Percentiles rank a stretch among this genome's conserved stretches.
phyloP scores from a whole-genome alignment of 495 filamentous ascomycete species.

The Cenococcum geophilum region DNA sequence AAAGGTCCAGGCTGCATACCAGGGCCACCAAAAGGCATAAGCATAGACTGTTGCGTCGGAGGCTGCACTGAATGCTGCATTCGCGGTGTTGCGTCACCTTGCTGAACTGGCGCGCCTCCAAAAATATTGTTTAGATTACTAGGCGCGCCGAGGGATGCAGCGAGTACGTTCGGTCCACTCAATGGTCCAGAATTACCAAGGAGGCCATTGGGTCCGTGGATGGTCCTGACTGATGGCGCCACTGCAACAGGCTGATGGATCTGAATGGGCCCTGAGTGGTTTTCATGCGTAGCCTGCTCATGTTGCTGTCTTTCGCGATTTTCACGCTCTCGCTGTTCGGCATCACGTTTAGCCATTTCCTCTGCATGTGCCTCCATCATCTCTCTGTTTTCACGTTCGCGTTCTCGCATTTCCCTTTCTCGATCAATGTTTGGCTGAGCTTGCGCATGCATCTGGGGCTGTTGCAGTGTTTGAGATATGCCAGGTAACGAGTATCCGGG shows the following conservation, averaged over 20 bases:
- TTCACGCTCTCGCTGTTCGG: conserved; percentile 65
- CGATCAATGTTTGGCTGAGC: conserved; percentile 18
- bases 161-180: conserved; percentile 45
- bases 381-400: conserved; percentile 23
- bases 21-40: conserved; percentile 36
- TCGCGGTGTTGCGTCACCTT: conserved; percentile 40
- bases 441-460: conserved; percentile 9
- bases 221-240: conserved; percentile 53
- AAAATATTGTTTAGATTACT: conserved; percentile 60
- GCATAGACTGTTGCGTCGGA: conserved; percentile 28
- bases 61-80: conserved; percentile 39
- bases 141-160: conserved; percentile 58
- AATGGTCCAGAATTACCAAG: conserved; percentile 64
- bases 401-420: conserved; percentile 26
- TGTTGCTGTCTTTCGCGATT: conserved; percentile 46
- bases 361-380: conserved; percentile 37
- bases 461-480: conserved; percentile 29
- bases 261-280: conserved; percentile 73
- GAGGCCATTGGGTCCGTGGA: conserved; percentile 82
- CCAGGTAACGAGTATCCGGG: conserved; percentile 26
- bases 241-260: conserved; percentile 84
- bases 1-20: conserved; percentile 22
- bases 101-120: conserved; percentile 60
- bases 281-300: conserved; percentile 66
- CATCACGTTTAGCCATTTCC: conserved; percentile 53